Evolutionary conservation across 106 monocot species (phyloP).

Genomic region (Gastrodia elata): DNA sequence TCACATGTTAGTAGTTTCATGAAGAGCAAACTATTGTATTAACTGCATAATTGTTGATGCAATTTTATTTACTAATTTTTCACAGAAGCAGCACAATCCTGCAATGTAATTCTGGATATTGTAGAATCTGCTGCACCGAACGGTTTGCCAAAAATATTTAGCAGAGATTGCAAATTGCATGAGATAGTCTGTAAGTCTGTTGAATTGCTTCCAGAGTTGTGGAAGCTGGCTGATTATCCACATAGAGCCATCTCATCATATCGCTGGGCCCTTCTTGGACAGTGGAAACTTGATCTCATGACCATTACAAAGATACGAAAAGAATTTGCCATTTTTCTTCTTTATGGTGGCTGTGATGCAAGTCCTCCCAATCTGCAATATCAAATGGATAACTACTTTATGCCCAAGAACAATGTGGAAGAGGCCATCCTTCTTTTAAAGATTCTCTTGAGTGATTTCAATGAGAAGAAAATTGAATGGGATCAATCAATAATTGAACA

Average conservation of each 20-base stretch:
- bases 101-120: slow-evolving; percentile 58
- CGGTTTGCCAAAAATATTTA: slow-evolving; percentile 38
- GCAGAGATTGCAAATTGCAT: slow-evolving; percentile 51
- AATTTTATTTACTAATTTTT: slow-evolving; percentile 5
- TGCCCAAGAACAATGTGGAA: slow-evolving; percentile 72
- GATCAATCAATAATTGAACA: slow-evolving; percentile 72
- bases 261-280: slow-evolving; percentile 47
- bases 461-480: slow-evolving; percentile 53
- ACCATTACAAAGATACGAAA: slow-evolving; percentile 51
- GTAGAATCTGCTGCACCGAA: slow-evolving; percentile 63
- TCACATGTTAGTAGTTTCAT: neutral
- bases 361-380: slow-evolving; percentile 48
- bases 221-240: slow-evolving; percentile 46
- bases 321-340: slow-evolving; percentile 84
- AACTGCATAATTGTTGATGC: neutral
- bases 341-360: slow-evolving; percentile 74
- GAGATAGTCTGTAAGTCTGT: slow-evolving; percentile 57
- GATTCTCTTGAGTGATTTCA: slow-evolving; percentile 58
- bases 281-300: slow-evolving; percentile 62
- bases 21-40: neutral
- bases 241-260: slow-evolving; percentile 63
- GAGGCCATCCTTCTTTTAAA: slow-evolving; percentile 83
- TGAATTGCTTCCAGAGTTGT: slow-evolving; percentile 75
- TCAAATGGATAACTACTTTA: slow-evolving; percentile 60
- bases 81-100: slow-evolving; percentile 85